A percentile compares a stretch with the other conserved stretches of the same genome.
These are phyloP conservation scores for Takashimella koratensis DNA, from an alignment of 1,284 basidiomycete species.

Conservation along the genomic window DNA sequence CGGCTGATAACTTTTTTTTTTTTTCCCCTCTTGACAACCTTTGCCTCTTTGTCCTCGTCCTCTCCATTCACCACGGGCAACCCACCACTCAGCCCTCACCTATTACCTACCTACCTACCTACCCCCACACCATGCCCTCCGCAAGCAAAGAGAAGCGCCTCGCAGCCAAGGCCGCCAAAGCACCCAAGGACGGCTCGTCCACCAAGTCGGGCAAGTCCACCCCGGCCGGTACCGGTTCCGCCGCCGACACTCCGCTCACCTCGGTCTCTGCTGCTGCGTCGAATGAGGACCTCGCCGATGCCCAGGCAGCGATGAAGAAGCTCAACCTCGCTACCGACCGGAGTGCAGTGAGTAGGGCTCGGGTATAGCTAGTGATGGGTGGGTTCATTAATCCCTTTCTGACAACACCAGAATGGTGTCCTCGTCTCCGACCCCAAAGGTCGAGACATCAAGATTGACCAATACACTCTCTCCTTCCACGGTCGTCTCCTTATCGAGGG, in stretches of 20 bases:
- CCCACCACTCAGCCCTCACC: neutral
- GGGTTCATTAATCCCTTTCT: no score
- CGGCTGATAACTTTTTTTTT: neutral
- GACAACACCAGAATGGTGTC: slow-evolving; percentile 74
- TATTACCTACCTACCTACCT: neutral
- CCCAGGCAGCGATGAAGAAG: slow-evolving; percentile 70
- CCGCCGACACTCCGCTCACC: slow-evolving; percentile 70
- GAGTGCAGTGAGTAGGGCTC: slow-evolving; percentile 54
- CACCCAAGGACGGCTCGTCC: slow-evolving; percentile 42
- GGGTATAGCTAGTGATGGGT: no score
- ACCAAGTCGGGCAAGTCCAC: slow-evolving; percentile 43
- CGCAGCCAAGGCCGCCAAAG: slow-evolving; percentile 84
- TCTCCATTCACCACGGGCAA: neutral
- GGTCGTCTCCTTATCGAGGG: slow-evolving; percentile 89
- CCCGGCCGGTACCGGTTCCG: slow-evolving; percentile 61
- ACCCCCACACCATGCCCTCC: slow-evolving; percentile 41
- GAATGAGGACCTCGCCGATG: slow-evolving; percentile 54
- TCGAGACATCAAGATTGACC: slow-evolving; percentile 96
- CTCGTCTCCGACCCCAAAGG: slow-evolving; percentile 87
- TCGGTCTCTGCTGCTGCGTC: slow-evolving; percentile 68
- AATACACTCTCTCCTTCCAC: slow-evolving; percentile 95
- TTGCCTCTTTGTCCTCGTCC: neutral
- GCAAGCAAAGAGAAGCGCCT: slow-evolving; percentile 64
- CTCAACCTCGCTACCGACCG: slow-evolving; percentile 82
- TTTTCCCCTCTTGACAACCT: neutral